Conservation (phyloP, 2,329 filamentous ascomycete genomes). For the Aspergillus sp. region DNA sequence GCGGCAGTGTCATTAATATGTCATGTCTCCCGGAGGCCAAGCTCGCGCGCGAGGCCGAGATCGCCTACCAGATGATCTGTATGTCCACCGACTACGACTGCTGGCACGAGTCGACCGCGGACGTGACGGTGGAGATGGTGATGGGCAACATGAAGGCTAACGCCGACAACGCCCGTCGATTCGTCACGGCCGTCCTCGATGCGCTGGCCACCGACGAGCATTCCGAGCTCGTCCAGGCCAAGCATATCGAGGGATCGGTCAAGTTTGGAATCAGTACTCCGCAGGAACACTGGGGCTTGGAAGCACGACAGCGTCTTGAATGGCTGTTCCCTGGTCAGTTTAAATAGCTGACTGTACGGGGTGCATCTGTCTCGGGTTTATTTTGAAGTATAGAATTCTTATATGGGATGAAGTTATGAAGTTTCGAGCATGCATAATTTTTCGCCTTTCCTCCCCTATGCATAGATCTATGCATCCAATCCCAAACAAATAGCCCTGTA, state of each 20-base stretch:
- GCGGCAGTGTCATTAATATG: conserved; percentile 97
- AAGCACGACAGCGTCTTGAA: conserved; percentile 69
- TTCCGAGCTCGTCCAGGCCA: conserved; percentile 64
- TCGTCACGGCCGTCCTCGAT: conserved; percentile 81
- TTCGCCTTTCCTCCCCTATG: too few species aligned
- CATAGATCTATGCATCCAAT: too few species aligned
- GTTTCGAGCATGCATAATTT: too few species aligned
- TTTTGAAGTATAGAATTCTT: not conserved
- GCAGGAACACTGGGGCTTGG: conserved; percentile 60
- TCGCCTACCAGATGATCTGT: conserved; percentile 96
- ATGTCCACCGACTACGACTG: conserved; percentile 99
- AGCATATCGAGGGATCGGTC: conserved; percentile 68
- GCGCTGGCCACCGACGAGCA: conserved; percentile 73
- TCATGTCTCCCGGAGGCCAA: conserved; percentile 91
- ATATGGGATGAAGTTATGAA: conserved; percentile 1
- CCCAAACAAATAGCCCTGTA: too few species aligned
- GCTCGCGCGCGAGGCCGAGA: conserved; percentile 89
- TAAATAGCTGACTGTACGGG: conserved; percentile 22
- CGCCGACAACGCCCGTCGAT: conserved; percentile 71
- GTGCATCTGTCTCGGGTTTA: not conserved
- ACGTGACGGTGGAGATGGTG: conserved; percentile 92
- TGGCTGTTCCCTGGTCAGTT: conserved; percentile 85
- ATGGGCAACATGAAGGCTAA: conserved; percentile 95
- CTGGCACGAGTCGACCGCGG: conserved; percentile 73
- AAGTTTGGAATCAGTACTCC: conserved; percentile 82